Evolutionary conservation across 805 yeast species (phyloP).

Genomic region (Schwanniomyces polymorphus): DNA sequence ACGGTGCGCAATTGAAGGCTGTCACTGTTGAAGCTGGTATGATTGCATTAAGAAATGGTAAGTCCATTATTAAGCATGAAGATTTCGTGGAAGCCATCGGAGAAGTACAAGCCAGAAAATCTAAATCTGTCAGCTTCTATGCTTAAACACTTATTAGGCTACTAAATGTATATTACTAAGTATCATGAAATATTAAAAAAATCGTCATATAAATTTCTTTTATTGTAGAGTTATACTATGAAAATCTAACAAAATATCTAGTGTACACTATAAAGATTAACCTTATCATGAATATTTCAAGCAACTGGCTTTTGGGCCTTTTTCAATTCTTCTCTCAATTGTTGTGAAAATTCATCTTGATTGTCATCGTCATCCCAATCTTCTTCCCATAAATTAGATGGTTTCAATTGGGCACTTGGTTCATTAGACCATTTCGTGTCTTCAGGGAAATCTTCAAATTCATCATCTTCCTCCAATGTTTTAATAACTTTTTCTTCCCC

Average conservation of each 20-base stretch:
- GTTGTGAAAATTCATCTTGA: constrained; percentile 82
- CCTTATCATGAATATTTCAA: neutral
- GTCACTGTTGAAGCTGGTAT: constrained; percentile 99
- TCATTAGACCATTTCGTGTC: constrained; percentile 73
- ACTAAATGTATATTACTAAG: constrained; percentile 1
- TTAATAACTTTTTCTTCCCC: constrained; percentile 50
- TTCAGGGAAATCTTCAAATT: constrained; percentile 94
- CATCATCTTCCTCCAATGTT: constrained; percentile 92
- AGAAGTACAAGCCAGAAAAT: constrained; percentile 97
- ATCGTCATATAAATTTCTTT: neutral
- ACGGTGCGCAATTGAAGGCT: constrained; percentile 98
- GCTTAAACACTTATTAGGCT: constrained; percentile 49
- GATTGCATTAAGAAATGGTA: constrained; percentile 97
- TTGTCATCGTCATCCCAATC: constrained; percentile 97
- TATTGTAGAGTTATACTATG: neutral
- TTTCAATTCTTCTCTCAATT: constrained; percentile 54
- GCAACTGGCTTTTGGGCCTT: constrained; percentile 17
- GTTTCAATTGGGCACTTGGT: constrained; percentile 52
- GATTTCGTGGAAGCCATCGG: constrained; percentile 98
- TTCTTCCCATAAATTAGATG: constrained; percentile 84
- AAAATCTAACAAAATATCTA: neutral
- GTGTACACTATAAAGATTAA: neutral
- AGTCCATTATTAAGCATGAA: constrained; percentile 88
- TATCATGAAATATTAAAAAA: neutral
- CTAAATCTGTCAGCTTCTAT: constrained; percentile 92